A percentile compares a stretch with the other conserved stretches of the same genome.
Conservation (phyloP, 78 protist species). For the Speleostelium caveatum region DNA sequence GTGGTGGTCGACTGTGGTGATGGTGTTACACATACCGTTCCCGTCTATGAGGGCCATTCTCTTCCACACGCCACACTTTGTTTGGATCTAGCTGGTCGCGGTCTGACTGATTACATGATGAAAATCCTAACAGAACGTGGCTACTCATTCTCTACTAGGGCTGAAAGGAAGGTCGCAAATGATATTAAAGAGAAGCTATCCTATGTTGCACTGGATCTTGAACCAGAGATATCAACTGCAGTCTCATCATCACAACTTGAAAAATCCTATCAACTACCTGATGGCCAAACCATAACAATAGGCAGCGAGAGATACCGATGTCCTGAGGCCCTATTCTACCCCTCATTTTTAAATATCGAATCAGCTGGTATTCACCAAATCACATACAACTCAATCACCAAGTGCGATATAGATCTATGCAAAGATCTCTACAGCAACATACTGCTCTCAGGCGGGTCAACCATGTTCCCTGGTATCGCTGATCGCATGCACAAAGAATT, state of each 20-base stretch:
- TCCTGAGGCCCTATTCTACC: constrained; percentile 93
- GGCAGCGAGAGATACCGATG: constrained; percentile 88
- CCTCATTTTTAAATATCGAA: constrained; percentile 86
- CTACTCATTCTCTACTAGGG: constrained; percentile 86
- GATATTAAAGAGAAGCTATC: constrained; percentile 89
- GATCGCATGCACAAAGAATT: constrained; percentile 76
- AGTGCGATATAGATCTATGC: constrained; percentile 80
- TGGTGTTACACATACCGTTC: constrained; percentile 95
- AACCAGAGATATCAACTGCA: constrained; percentile 86
- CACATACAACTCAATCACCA: constrained; percentile 22
- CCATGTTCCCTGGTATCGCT: constrained; percentile 82
- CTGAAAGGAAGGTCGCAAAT: constrained; percentile 78
- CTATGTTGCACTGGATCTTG: constrained; percentile 86
- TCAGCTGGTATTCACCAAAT: constrained; percentile 65
- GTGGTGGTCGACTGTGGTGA: constrained; percentile 97
- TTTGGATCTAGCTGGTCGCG: constrained; percentile 95
- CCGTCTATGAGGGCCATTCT: constrained; percentile 90
- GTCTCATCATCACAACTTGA: constrained; percentile 72
- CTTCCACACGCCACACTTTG: constrained; percentile 91
- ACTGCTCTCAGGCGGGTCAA: constrained; percentile 89
- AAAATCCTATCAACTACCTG: constrained; percentile 64
- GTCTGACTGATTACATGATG: constrained; percentile 92
- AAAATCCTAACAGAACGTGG: constrained; percentile 93
- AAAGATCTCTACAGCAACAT: constrained; percentile 75
- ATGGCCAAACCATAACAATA: constrained; percentile 79